Base-by-base conservation (phyloP, 805 yeast genomes). In the Yamadazyma laniorum region DNA sequence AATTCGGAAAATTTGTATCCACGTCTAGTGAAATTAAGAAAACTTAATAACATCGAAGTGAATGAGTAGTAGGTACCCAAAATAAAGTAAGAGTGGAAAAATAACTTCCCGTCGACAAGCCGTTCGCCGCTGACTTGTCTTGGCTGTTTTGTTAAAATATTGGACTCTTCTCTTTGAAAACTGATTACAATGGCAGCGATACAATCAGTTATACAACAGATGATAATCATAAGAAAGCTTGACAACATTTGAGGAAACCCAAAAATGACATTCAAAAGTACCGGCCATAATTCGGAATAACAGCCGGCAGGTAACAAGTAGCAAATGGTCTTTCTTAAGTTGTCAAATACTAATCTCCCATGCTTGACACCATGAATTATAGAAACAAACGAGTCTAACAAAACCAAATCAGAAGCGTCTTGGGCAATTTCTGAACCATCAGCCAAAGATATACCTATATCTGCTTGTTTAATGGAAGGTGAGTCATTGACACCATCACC, bases 231-330 rank as follows among this genome's bases (percentile, higher is more conserved):
- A 39, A 58, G 53, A 53, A 74, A 72, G 4, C 76, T 70, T 2
- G 77, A 68, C 29, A 74, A 51, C 49, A 65, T 58, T 50, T 69
- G 77, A 2, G 79, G 79, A 39, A 69, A 46, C 7, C 79, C 79
- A 49, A 69, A 70, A n/a, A 70, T 52, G 4, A 73, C 61, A 45
- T 70, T 74, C 38, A 72, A 44, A 19, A 74, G 45, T 3, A 74
- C 70, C 0, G 78, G 67, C 78, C 78, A 74, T 22, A 74, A 57
- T 50, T 74, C 79, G 29, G 76, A 62, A 49, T 50, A 74, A 12
- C 70, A 57, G 19, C 79, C 79, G 27, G 78, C 80, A n/a, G 79
- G 79, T 39, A 74, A 52, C 39, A 74, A 53, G 49, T 74, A 72
- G 5, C 63, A 65, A 40, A 74, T 59, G 2, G 72, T 69, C 48